Evolutionary conservation across 768 basidiomycete species (phyloP).

Genomic region (Lyophyllum semitale): DNA sequence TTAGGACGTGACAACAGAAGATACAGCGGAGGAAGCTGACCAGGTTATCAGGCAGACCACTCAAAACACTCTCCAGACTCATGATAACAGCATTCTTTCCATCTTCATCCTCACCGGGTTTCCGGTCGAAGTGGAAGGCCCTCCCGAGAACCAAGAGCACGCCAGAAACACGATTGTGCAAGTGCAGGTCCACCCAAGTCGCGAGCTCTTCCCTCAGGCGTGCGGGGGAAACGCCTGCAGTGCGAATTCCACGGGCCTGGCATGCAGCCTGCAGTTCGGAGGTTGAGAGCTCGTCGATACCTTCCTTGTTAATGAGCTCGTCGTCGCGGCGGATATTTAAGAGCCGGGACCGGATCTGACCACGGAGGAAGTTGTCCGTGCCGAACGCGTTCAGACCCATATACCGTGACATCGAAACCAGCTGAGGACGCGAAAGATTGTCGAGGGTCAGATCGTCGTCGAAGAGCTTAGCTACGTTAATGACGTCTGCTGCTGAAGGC

Average conservation of each 20-base stretch:
- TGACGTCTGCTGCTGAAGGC: conserved; percentile 84
- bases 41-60: conserved; percentile 91
- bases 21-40: conserved; percentile 44
- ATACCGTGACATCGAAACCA: conserved; percentile 96
- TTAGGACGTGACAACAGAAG: neutral
- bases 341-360: conserved; percentile 83
- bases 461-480: conserved; percentile 95
- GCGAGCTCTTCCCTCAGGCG: conserved; percentile 86
- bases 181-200: conserved; percentile 91
- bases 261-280: conserved; percentile 91
- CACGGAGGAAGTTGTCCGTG: conserved; percentile 96
- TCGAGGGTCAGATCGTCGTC: conserved; percentile 98
- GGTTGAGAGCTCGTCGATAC: conserved; percentile 87
- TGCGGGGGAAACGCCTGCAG: conserved; percentile 83
- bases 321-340: conserved; percentile 88
- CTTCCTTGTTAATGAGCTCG: conserved; percentile 88
- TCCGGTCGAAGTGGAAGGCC: conserved; percentile 91
- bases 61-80: conserved; percentile 87
- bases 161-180: conserved; percentile 90
- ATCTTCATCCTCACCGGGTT: conserved; percentile 72
- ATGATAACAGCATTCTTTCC: conserved; percentile 81
- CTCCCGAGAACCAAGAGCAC: conserved; percentile 92
- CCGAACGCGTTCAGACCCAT: conserved; percentile 99
- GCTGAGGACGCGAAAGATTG: conserved; percentile 96
- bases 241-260: conserved; percentile 92